Base-by-base conservation (phyloP, 2,329 filamentous ascomycete genomes). In the Metarhizium sp. region DNA sequence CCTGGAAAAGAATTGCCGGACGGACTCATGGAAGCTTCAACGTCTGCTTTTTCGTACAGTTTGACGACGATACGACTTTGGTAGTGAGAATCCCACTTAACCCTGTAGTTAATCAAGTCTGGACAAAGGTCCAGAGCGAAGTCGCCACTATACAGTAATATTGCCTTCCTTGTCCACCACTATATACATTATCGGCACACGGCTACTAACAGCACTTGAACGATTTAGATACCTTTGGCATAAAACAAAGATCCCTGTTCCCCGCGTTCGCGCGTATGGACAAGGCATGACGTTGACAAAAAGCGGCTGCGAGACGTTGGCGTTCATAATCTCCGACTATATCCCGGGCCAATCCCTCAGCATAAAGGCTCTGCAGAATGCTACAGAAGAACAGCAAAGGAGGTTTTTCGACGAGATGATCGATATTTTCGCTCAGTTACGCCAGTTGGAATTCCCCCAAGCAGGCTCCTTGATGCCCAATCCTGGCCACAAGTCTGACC, bases 391-490 rank as follows among this genome's bases (percentile, higher is more conserved):
- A 30, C 51, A 57, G 13, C 45, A 57, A 49, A 55, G 36, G 29
- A 32, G 40, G 10, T 59, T 67, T 52, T 65, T 58, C 56, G 59
- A 36, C 45, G 57, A 64, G 45, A 53, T 66, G 10, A 59, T 65
- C 18, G 62, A 63, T 50, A 57, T 65, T 34, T 52, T 65, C 5
- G 56, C 58, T 4, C 53, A 67, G 51, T 59, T 66, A 20, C 53
- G 60, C 16, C 40, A 51, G 32, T 60, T 62, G 2, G 58, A 59
- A 43, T 66, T 67, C 47, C 54, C 58, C n/a, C 30, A 8, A 1
- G 59, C 58, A 16, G 64, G 64, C 42, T 66, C 62, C 8, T 50
- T 66, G 11, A 60, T 62, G 59, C 60, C 59, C 18, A 57, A 61
- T 20, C 25, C 2, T 32, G 47, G 32, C 47, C 29, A 16, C 53